phyloP scores from a whole-genome alignment of 164 flowering plant species.

The Nelumbo lutea region DNA sequence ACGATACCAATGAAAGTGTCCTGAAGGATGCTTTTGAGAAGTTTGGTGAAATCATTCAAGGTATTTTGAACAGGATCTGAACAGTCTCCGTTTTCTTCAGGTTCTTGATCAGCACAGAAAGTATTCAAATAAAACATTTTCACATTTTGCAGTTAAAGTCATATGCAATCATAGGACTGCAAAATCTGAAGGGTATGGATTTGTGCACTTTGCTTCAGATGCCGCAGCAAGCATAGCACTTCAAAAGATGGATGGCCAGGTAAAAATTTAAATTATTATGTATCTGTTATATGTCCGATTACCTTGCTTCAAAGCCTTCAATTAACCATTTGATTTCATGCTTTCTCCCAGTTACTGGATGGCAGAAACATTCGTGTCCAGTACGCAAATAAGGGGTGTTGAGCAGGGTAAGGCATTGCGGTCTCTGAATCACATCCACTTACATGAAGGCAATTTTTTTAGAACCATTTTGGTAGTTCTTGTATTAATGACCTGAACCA shows the following conservation, averaged over 20 bases:
- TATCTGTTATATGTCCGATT: neutral
- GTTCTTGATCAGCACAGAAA: neutral
- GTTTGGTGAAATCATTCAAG: slow-evolving; percentile 56
- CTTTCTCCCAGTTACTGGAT: slow-evolving; percentile 41
- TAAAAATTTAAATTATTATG: slow-evolving; percentile 4
- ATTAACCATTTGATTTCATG: neutral
- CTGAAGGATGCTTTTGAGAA: slow-evolving; percentile 45
- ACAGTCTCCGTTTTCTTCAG: neutral
- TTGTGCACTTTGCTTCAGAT: slow-evolving; percentile 48
- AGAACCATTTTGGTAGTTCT: too few species aligned
- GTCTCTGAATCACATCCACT: neutral
- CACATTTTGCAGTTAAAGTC: slow-evolving; percentile 41
- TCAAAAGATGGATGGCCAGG: slow-evolving; percentile 60
- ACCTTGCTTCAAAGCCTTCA: neutral
- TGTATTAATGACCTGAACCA: too few species aligned
- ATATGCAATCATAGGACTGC: slow-evolving; percentile 54
- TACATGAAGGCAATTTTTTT: neutral
- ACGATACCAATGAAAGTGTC: slow-evolving; percentile 62
- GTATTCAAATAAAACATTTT: neutral
- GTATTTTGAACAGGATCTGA: slow-evolving; percentile 19
- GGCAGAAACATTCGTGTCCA: slow-evolving; percentile 52
- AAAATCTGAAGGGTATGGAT: slow-evolving; percentile 67
- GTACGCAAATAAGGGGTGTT: slow-evolving; percentile 35
- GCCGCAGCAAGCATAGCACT: slow-evolving; percentile 41
- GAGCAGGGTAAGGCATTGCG: neutral